phyloP scores from a whole-genome alignment of 108 stramenopile species.

The Poteriospumella lacustris region DNA sequence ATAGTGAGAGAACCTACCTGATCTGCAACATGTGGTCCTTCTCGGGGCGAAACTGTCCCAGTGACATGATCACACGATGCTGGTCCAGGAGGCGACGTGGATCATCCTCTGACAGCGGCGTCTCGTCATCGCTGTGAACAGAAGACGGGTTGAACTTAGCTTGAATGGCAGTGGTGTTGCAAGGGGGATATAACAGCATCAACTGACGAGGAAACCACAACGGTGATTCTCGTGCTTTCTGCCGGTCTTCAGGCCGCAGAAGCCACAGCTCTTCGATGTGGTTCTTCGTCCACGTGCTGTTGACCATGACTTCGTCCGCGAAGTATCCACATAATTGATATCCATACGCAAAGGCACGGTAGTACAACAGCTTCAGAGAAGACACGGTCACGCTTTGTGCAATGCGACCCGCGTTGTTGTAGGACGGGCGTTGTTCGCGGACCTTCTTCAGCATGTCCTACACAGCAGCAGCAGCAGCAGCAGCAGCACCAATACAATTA shows the following conservation, averaged over 20 bases:
- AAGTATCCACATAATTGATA: constrained; percentile 74
- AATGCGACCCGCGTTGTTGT: constrained; percentile 67
- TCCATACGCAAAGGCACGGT: constrained; percentile 67
- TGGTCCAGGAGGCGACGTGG: no score
- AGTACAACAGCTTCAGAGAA: constrained; percentile 75
- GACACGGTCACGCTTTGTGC: constrained; percentile 55
- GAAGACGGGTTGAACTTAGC: not conserved
- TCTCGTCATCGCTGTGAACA: not conserved
- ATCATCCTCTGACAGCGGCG: no score
- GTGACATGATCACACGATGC: constrained; percentile 72
- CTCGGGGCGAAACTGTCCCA: constrained; percentile 98
- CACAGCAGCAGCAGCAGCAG: not conserved
- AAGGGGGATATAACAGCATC: constrained; percentile 11
- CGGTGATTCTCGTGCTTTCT: no score
- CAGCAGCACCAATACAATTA: no score
- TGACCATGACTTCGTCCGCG: constrained; percentile 77
- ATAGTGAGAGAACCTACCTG: not conserved
- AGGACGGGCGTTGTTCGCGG: constrained; percentile 69
- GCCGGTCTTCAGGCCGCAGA: no score
- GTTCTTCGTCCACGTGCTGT: constrained; percentile 85
- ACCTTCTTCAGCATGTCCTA: constrained; percentile 83
- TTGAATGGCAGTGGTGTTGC: not conserved
- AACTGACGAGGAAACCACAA: not conserved
- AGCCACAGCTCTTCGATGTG: constrained; percentile 62
- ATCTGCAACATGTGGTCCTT: constrained; percentile 90